Base-by-base conservation (phyloP, 805 yeast species). In the Teunomyces panamensis region DNA sequence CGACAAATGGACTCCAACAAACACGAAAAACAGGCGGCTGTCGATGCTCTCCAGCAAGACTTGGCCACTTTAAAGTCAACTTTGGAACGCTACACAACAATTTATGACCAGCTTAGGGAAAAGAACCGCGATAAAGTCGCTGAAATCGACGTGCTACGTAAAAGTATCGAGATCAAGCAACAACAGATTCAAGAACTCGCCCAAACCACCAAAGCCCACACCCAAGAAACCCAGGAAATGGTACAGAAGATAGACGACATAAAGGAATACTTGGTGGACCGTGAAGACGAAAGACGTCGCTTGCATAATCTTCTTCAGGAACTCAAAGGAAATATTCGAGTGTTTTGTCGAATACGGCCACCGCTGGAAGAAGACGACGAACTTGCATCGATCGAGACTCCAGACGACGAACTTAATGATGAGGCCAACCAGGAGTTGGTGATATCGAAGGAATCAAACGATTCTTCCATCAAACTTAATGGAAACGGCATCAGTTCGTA, bases 241-340 rank as follows among this genome's bases (percentile, higher is more conserved):
- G 39, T 39, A 10, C 26, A 20, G n/a, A 28, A 53, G 9, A 41
- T 51, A 2, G 30, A 17, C 2, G 27, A 20, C 5, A 39, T 49
- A 14, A 69, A 69, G 28, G 63, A 65, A 8, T 61, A 67, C 29
- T 62, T 84, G 8, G 59, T 74, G 0, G 62, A 64, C 16, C 81
- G 79, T 49, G 92, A 87, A 55, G 63, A 71, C 0, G 58, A 70
- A 32, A 72, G 97, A 50, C 70, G 96, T 8, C 58, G 67, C 10
- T 62, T 87, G 1, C 97, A 89, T 58, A 84, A 88, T 59, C 75
- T 73, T 51, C 69, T 92, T 5, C 97, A 90, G 63, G 96, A 89
- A 50, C 64, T 92, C 33, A 87, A 90, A 64, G 98, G 99, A 1
- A 94, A 89, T 57, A 90, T 94, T 30, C 69, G 98, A 42, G 97